Base-by-base conservation (phyloP, 179 eudicot species). In the Spinacia oleracea region DNA sequence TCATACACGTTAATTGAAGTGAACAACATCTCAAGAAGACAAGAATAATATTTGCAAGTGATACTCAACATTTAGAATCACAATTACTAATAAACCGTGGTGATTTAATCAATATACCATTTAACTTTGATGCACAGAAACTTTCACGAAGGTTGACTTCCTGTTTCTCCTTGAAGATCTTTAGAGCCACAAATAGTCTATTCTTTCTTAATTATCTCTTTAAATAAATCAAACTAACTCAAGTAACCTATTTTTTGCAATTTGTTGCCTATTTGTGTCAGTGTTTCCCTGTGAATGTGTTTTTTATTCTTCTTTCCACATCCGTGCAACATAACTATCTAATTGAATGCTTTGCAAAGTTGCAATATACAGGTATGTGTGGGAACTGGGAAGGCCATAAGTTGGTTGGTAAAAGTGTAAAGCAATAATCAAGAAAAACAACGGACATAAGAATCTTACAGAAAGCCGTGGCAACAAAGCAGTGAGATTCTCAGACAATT, bases 381-480 rank as follows among this genome's bases (percentile, higher is more conserved):
- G 58, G 32, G 76, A 35, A n/a, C 21, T 70, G 21, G 25, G 31
- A 46, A 23, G 74, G 71, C 29, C 4, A 23, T 18, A 38, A 70
- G 71, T 38, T 75, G 40, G 45, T 31, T 21, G 5, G 40, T 35
- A 29, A 12, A 9, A 12, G 29, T 50, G 72, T 21, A 45, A 69
- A 45, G 20, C 4, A 40, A 67, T 46, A 12, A 20, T 31, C 64
- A 53, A 42, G 34, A 48, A 32, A 50, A 31, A 77, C 4, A 18
- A 53, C 18, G 63, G 59, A 76, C 23, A 72, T 35, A 72, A 31
- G 59, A 70, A 81, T 75, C 91, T 79, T 87, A 92, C 97, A 74
- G 91, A 87, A 76, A 92, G 91, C 46, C 89, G 90, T 34, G 94
- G 90, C 46, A 90, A 81, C 84, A 92, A 79, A 79, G 82, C 88